Evolutionary conservation across 495 filamentous ascomycete species (phyloP).

Genomic region (Tuber calosporum): DNA sequence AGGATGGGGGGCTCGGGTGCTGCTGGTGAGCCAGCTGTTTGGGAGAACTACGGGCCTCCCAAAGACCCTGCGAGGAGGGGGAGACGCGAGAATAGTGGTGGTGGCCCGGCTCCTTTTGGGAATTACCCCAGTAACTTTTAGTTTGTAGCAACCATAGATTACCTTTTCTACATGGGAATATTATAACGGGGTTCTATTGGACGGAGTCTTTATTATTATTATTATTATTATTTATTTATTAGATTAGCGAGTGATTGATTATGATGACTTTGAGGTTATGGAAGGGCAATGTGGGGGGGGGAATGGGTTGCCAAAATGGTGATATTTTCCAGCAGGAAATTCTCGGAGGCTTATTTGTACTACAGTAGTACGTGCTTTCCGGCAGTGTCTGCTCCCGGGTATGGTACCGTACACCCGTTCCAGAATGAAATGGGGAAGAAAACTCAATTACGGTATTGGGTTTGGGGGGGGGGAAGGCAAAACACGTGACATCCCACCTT

Average conservation of each 20-base stretch:
- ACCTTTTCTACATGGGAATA: not conserved
- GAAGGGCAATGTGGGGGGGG: not conserved
- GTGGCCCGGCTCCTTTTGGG: constrained; percentile 4
- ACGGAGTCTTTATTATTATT: not conserved
- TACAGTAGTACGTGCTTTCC: too few relatives aligned
- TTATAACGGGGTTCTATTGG: not conserved
- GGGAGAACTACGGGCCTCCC: not conserved
- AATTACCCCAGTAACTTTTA: constrained; percentile 24
- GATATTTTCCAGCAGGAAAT: not conserved
- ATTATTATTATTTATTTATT: constrained; percentile 7
- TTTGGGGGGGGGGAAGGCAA: not conserved
- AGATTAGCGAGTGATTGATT: constrained; percentile 5
- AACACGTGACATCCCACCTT: constrained; percentile 13
- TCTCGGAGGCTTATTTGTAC: not conserved
- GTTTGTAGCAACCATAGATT: constrained; percentile 9
- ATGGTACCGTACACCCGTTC: not conserved
- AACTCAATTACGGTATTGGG: not conserved
- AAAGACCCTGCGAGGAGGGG: constrained; percentile 15
- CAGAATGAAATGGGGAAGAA: not conserved
- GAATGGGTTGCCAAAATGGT: not conserved
- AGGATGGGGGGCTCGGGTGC: constrained; percentile 18
- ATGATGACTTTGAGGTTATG: not conserved
- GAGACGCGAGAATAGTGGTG: constrained; percentile 18
- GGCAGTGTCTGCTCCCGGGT: not conserved
- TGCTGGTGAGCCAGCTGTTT: constrained; percentile 10